Conservation (phyloP, 164 flowering plant genomes). For the Paratinospora sagittata region DNA sequence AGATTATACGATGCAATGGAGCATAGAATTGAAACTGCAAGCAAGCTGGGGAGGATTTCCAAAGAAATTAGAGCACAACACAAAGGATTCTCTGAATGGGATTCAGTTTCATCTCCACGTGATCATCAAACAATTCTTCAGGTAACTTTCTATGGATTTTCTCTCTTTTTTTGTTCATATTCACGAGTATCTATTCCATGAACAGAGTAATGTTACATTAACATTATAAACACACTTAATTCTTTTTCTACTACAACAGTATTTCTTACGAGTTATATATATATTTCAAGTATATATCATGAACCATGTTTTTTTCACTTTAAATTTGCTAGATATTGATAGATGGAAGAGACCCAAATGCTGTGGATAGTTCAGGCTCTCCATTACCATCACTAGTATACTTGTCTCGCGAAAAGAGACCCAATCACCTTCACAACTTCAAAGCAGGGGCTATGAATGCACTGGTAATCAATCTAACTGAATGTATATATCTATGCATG, state of each 20-base stretch:
- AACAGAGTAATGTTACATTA: no score
- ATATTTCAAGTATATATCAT: not conserved
- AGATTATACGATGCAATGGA: conserved; percentile 52
- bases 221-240: no score
- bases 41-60: conserved; percentile 36
- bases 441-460: conserved; percentile 61
- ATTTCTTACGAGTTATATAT: no score
- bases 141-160: conserved; percentile 38
- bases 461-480: conserved; percentile 27
- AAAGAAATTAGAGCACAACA: conserved; percentile 33
- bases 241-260: no score
- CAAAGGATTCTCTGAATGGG: conserved; percentile 53
- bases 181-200: no score
- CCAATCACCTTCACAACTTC: conserved; percentile 38
- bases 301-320: not conserved
- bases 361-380: conserved; percentile 29
- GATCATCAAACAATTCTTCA: conserved; percentile 67
- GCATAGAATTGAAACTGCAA: conserved; percentile 37
- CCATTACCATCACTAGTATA: conserved; percentile 45
- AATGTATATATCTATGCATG: not conserved
- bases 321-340: conserved; percentile 32
- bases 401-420: conserved; percentile 49
- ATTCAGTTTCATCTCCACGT: conserved; percentile 25
- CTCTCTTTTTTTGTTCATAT: no score
- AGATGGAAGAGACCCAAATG: conserved; percentile 33